A percentile compares a stretch with the other conserved stretches of the same genome.
These are phyloP conservation scores for Chimonanthus salicifolius DNA, from an alignment of 164 flowering plant species.

Conservation along the genomic window DNA sequence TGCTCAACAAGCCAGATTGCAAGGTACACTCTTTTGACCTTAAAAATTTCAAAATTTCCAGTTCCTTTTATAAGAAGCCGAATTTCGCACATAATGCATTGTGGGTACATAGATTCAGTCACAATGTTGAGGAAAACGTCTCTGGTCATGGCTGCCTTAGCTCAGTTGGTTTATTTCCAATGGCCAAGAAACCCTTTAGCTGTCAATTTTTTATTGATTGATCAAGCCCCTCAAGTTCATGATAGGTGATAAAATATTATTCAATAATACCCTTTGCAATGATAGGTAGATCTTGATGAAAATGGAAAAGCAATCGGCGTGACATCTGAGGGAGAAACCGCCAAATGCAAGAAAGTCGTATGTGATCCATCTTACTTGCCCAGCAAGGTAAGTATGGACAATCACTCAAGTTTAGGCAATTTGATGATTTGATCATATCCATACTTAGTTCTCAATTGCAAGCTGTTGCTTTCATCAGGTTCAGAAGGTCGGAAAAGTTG, in stretches of 20 bases:
- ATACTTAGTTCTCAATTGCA: slow-evolving; percentile 1
- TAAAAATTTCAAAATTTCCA: not conserved
- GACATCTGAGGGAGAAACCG: slow-evolving; percentile 96
- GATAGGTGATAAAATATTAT: not conserved
- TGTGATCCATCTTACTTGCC: slow-evolving; percentile 94
- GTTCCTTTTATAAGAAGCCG: not conserved
- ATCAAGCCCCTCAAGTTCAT: not conserved
- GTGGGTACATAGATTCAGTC: not conserved
- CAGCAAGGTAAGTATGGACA: slow-evolving; percentile 46
- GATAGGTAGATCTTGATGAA: slow-evolving; percentile 74
- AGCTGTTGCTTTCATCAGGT: slow-evolving; percentile 43
- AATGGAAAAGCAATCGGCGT: slow-evolving; percentile 81
- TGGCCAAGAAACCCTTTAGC: not conserved
- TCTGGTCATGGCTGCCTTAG: not conserved
- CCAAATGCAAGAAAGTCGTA: slow-evolving; percentile 96
- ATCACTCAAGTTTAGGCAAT: not conserved
- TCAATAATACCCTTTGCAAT: not conserved
- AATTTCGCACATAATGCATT: not conserved
- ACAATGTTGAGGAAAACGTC: not conserved
- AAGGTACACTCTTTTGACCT: slow-evolving; percentile 40
- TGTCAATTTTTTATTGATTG: not conserved
- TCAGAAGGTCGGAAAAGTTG: slow-evolving; percentile 79
- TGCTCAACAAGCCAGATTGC: slow-evolving; percentile 97
- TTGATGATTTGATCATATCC: not conserved
- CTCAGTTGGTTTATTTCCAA: not conserved